phyloP scores from a whole-genome alignment of 2,329 filamentous ascomycete species.

The Blastomyces gilchristii region DNA sequence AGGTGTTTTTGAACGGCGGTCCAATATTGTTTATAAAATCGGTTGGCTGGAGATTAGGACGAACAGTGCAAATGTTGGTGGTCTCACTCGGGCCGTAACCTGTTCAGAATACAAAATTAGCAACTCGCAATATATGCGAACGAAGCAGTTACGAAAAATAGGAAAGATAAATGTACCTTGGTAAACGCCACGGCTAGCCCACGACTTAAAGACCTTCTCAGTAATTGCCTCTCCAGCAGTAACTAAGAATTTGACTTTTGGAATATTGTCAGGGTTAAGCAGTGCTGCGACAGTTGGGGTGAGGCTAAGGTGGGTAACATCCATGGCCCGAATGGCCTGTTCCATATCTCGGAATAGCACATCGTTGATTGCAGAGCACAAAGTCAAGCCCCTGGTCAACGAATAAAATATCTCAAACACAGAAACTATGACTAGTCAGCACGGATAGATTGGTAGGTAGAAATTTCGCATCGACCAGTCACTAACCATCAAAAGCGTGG shows the following conservation, averaged over 20 bases:
- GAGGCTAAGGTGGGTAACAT: slow-evolving; percentile 69
- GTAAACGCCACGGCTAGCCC: slow-evolving; percentile 58
- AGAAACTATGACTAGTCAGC: slow-evolving; percentile 47
- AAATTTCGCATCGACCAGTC: not conserved
- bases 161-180: slow-evolving; percentile 45
- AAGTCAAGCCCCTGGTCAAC: slow-evolving; percentile 65
- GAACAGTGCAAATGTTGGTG: slow-evolving; percentile 77
- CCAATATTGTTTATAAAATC: slow-evolving; percentile 70
- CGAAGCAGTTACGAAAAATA: not conserved
- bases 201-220: slow-evolving; percentile 56
- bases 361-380: slow-evolving; percentile 67
- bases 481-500: slow-evolving; percentile 60
- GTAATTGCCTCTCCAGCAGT: slow-evolving; percentile 75
- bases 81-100: slow-evolving; percentile 76
- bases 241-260: slow-evolving; percentile 62
- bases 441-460: not conserved
- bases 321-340: slow-evolving; percentile 50
- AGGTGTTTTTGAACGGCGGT: slow-evolving; percentile 62
- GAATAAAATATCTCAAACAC: slow-evolving; percentile 86
- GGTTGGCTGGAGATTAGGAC: slow-evolving; percentile 44
- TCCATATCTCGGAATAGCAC: slow-evolving; percentile 64
- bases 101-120: slow-evolving; percentile 16
- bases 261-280: slow-evolving; percentile 58
- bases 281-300: slow-evolving; percentile 76
- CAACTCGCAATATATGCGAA: not conserved